phyloP scores from a whole-genome alignment of 306 rosid species.

The Citrullus mucosospermus region DNA sequence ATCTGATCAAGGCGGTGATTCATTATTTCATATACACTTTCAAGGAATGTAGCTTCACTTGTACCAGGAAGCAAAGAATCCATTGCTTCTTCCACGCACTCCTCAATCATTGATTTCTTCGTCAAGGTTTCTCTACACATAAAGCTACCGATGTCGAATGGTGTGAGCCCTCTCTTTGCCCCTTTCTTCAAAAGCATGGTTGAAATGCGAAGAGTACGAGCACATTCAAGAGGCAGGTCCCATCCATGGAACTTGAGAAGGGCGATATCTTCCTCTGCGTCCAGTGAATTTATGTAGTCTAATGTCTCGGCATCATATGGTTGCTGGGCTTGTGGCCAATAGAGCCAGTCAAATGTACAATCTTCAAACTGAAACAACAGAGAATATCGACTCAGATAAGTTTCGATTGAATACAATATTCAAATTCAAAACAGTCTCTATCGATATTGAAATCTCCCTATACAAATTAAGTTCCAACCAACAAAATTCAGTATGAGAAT shows the following conservation, averaged over 20 bases:
- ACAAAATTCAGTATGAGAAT: not conserved
- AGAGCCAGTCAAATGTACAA: slow-evolving; percentile 94
- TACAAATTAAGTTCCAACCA: not conserved
- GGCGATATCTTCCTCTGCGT: slow-evolving; percentile 73
- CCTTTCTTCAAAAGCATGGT: slow-evolving; percentile 95
- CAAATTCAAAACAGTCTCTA: not conserved
- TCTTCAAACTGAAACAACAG: slow-evolving; percentile 65
- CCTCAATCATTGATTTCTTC: slow-evolving; percentile 68
- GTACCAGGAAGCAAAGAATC: slow-evolving; percentile 64
- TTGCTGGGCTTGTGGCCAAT: slow-evolving; percentile 89
- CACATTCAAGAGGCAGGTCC: slow-evolving; percentile 59
- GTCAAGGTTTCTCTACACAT: slow-evolving; percentile 68
- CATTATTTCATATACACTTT: slow-evolving; percentile 57
- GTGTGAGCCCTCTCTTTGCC: slow-evolving; percentile 60
- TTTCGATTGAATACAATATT: not conserved
- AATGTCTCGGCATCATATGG: slow-evolving; percentile 49
- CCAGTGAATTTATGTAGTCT: slow-evolving; percentile 57
- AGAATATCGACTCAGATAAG: too few species aligned
- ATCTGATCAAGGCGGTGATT: slow-evolving; percentile 53
- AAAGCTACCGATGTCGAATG: slow-evolving; percentile 67
- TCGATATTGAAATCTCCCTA: not conserved
- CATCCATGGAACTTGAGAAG: slow-evolving; percentile 83
- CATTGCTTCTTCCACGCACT: slow-evolving; percentile 55
- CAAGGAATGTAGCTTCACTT: slow-evolving; percentile 72
- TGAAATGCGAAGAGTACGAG: slow-evolving; percentile 70